These are phyloP conservation scores for Candida tetrigidarum DNA, from an alignment of 1,139 yeast species.

Conservation along the genomic window DNA sequence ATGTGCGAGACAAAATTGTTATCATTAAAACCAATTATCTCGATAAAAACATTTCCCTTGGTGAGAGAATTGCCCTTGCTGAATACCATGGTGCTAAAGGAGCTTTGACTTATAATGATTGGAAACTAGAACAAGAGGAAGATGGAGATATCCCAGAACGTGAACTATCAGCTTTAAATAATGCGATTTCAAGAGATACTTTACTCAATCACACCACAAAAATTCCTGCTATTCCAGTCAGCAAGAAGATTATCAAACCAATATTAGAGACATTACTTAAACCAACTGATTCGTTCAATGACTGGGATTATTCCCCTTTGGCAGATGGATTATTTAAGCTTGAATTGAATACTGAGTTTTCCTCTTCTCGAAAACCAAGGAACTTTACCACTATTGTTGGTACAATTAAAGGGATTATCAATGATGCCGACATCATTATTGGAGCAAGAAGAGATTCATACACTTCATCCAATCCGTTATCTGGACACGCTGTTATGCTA, in stretches of 20 bases:
- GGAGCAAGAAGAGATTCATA: constrained; percentile 49
- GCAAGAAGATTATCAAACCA: constrained; percentile 34
- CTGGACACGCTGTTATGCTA: constrained; percentile 45
- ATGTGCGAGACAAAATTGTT: constrained; percentile 31
- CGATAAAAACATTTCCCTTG: constrained; percentile 20
- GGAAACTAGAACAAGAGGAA: constrained; percentile 12
- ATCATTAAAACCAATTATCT: constrained; percentile 26
- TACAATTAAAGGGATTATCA: constrained; percentile 40
- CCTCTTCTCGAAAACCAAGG: constrained; percentile 15
- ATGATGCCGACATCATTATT: constrained; percentile 46
- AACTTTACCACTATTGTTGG: constrained; percentile 40
- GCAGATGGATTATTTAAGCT: constrained; percentile 21
- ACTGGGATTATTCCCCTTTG: constrained; percentile 35
- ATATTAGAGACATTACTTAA: constrained; percentile 31
- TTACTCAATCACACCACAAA: constrained; percentile 19
- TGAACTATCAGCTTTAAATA: constrained; percentile 10
- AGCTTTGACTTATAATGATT: constrained; percentile 30
- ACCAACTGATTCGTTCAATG: constrained; percentile 18
- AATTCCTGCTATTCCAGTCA: constrained; percentile 43
- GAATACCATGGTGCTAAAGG: constrained; percentile 34
- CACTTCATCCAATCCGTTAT: constrained; percentile 41
- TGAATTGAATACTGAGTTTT: constrained; percentile 24
- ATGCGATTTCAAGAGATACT: constrained; percentile 16
- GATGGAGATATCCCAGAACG: constrained; percentile 8
- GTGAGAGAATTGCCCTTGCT: constrained; percentile 34